These are phyloP conservation scores for Aspergillus tamarii DNA, from an alignment of 2,329 filamentous ascomycete genomes.

Conservation along the genomic window DNA sequence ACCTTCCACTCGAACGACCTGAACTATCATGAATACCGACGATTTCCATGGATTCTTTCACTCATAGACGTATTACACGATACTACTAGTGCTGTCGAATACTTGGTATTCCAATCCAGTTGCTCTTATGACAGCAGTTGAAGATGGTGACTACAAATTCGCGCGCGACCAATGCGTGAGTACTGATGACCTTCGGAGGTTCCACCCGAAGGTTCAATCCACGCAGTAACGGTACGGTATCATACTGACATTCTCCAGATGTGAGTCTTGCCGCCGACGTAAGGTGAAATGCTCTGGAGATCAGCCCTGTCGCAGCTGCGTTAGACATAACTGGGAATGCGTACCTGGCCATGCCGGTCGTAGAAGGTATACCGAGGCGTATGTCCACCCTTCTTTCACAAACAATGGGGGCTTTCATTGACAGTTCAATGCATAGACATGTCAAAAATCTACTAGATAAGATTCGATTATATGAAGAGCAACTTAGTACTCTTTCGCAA, in stretches of 20 bases:
- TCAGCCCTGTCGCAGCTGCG: constrained; percentile 22
- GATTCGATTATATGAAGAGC: constrained; percentile 21
- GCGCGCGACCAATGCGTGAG: constrained; percentile 1
- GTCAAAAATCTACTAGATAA: constrained; percentile 20
- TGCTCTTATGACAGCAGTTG: neutral
- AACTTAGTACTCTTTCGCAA: constrained; percentile 1
- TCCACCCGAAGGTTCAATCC: neutral
- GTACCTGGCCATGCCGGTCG: constrained; percentile 19
- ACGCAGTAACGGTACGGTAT: neutral
- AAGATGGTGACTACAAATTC: neutral
- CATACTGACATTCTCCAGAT: constrained; percentile 1
- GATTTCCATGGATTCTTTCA: neutral
- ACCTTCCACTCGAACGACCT: neutral
- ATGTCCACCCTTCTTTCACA: neutral
- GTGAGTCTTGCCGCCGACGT: constrained; percentile 20
- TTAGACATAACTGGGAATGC: constrained; percentile 24
- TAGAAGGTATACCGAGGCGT: constrained; percentile 23
- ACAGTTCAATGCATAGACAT: neutral
- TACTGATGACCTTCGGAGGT: neutral
- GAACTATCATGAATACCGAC: neutral
- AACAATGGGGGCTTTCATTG: neutral
- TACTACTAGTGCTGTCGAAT: neutral
- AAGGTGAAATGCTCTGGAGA: constrained; percentile 29
- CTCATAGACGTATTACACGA: neutral
- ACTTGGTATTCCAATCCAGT: neutral